Percentiles rank a stretch among this genome's conserved stretches.
phyloP scores from a whole-genome alignment of 106 monocot genomes.

The Allium cepa region DNA sequence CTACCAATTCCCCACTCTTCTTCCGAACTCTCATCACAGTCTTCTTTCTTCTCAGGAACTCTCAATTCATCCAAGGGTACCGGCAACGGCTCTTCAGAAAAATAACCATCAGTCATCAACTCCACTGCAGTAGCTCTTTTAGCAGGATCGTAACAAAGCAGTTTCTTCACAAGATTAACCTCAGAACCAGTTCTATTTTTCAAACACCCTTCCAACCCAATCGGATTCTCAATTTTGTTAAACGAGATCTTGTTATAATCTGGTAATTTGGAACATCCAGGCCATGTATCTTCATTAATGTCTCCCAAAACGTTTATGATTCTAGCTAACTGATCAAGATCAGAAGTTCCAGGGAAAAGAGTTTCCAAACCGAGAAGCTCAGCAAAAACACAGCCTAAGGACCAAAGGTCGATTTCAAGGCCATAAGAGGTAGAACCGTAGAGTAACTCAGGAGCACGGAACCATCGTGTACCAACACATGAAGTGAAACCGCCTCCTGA shows the following conservation, averaged over 20 bases:
- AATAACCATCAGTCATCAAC: constrained; percentile 60
- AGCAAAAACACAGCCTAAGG: constrained; percentile 77
- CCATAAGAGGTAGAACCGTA: constrained; percentile 79
- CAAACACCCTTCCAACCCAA: constrained; percentile 52
- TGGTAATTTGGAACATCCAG: constrained; percentile 68
- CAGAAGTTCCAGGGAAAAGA: constrained; percentile 75
- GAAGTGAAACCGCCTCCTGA: constrained; percentile 50
- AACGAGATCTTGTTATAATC: constrained; percentile 75
- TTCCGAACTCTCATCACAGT: constrained; percentile 36
- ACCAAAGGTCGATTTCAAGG: constrained; percentile 71
- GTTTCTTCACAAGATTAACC: constrained; percentile 39
- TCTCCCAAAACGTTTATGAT: constrained; percentile 74
- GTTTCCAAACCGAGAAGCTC: constrained; percentile 67
- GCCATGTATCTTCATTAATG: constrained; percentile 52
- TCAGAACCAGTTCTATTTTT: constrained; percentile 36
- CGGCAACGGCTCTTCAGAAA: constrained; percentile 60
- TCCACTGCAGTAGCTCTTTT: constrained; percentile 50
- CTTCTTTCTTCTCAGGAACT: constrained; percentile 40
- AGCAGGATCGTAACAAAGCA: constrained; percentile 55
- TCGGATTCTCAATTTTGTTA: constrained; percentile 53
- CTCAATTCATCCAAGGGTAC: constrained; percentile 41
- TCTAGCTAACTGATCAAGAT: constrained; percentile 78
- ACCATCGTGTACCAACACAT: constrained; percentile 91
- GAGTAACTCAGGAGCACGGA: constrained; percentile 80
- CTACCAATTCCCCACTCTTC: constrained; percentile 40